phyloP scores from a whole-genome alignment of 192 early-diverging fungal genomes.

The Chytriomyces confervae region DNA sequence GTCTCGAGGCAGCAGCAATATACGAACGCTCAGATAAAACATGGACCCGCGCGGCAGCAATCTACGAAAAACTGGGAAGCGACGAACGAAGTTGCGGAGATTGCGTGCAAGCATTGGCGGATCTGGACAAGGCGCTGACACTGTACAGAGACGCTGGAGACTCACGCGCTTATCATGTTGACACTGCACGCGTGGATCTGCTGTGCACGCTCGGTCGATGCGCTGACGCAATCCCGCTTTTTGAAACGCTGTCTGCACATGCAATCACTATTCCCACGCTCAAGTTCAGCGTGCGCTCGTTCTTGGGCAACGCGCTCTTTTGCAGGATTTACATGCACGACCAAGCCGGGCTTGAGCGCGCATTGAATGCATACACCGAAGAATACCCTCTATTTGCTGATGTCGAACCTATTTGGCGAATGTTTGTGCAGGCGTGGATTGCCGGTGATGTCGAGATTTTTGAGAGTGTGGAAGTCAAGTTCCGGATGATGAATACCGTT shows the following conservation, averaged over 20 bases:
- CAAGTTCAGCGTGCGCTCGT: slow-evolving; percentile 13
- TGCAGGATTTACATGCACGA: slow-evolving; percentile 4
- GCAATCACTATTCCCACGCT: slow-evolving; percentile 10
- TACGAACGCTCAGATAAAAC: background rate
- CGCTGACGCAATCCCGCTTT: background rate
- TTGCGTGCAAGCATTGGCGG: background rate
- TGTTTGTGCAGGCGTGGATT: slow-evolving; percentile 29
- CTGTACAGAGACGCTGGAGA: slow-evolving; percentile 18
- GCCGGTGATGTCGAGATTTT: slow-evolving; percentile 22
- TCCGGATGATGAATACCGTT: slow-evolving; percentile 14
- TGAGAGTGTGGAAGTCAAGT: slow-evolving; percentile 10
- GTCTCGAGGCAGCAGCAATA: background rate
- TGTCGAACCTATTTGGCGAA: slow-evolving; percentile 30
- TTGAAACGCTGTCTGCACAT: slow-evolving; percentile 21
- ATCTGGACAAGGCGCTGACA: slow-evolving; percentile 10
- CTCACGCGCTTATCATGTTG: slow-evolving; percentile 15
- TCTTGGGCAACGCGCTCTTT: slow-evolving; percentile 15
- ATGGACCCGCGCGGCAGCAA: slow-evolving; percentile 10
- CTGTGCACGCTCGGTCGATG: slow-evolving; percentile 16
- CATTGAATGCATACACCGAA: background rate
- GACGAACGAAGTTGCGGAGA: background rate
- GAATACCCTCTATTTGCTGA: slow-evolving; percentile 23
- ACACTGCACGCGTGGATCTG: background rate
- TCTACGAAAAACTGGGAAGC: slow-evolving; percentile 17
- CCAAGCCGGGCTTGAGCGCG: background rate